Base-by-base conservation (phyloP, 768 basidiomycete species). In the Pseudohyphozyma bogoriensis region DNA sequence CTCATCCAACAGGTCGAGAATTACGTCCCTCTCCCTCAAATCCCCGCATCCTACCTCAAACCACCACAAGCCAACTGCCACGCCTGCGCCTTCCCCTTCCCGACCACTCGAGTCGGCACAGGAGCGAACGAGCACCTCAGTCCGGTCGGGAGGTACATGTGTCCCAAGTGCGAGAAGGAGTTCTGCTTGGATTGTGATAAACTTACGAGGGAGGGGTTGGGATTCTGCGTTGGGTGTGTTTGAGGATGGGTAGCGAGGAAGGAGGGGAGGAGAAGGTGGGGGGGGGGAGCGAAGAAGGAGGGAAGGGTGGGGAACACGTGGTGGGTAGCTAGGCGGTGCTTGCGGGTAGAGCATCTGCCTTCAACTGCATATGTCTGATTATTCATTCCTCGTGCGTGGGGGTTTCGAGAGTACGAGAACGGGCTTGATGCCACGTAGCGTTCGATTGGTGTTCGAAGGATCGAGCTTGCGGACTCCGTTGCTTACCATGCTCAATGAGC, bases 141-240 rank as follows among this genome's bases (percentile, higher is more conserved):
- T 66, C 83, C 87, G 1, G 76, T 87, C 9, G 87, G 90, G 22
- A 80, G 93, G 36, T 99, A 97, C 73, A 80, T 83, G 55, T 96
- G 95, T 74, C 84, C 85, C 3, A 85, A 87, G 28, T 97, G 95
- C 75, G 69, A 73, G 3, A 76, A 86, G 52, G 85, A 95, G 71
- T 99, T 96, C 71, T 97, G 95, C 72, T 80, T 84, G 29, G 92
- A 97, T 51, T 99, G 95, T 72, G 95, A 99, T 75, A 81, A 93
- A 24, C 95, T 96, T 70, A 84, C 96, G 7, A 95, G 97, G 68
- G 89, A 93, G 63, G 89, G 90, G 26, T 78, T 96, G 24, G 93
- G 96, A 71, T 89, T 87, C 61, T 99, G 93, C 77, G 91, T 93
- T 0, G 77, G 78, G 3, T 79, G 78, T 24, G 39, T 39, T 2